Base-by-base conservation (phyloP, 1,139 yeast genomes). In the Candida tropicalis region DNA sequence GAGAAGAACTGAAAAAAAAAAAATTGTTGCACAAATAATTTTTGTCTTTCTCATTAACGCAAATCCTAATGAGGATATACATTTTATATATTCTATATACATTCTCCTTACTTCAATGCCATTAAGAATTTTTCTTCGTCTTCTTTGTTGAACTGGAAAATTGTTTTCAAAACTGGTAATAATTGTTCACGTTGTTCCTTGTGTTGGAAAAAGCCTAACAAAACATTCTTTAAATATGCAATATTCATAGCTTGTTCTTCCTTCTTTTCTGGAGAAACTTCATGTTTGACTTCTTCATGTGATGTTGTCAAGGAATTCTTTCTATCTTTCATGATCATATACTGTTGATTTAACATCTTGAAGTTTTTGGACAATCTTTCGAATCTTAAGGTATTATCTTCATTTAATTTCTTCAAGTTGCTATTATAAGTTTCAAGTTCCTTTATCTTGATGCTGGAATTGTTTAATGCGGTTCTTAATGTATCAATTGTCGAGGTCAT, bases 131-230 rank as follows among this genome's bases (percentile, higher is more conserved):
- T 77, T 53, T 75, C 78, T 60, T 87, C 95, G 51, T 93, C 98
- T 7, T 75, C 79, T 40, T 75, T 78, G 40, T 75, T 78, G 56
- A 93, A 70, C 45, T 82, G 81, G 48, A 93, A 73, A 39, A 93
- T 65, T 47, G 88, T 82, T 43, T 91, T 79, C 24, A 93, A 73
- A 5, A 93, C 98, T 0, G 98, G 97, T 32, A 93, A 68, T 40
- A 93, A 73, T 60, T 84, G 88, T 27, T 76, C 82, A 42, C 98
- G 73, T 62, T 91, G 97, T n/a, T 91, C 98, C 56, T 78, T 87
- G 58, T 88, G 96, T 58, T 91, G 97, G 49, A 93, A 66, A 60
- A 86, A 93, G 1, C 97, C 97, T 7, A 93, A 67, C 15, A 93
- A 65, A 2, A 93, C 97, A 59, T 93, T 93, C 60, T 87, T 87